Evolutionary conservation across 768 basidiomycete genomes (phyloP).

Genomic region (Podaxis pistillaris): DNA sequence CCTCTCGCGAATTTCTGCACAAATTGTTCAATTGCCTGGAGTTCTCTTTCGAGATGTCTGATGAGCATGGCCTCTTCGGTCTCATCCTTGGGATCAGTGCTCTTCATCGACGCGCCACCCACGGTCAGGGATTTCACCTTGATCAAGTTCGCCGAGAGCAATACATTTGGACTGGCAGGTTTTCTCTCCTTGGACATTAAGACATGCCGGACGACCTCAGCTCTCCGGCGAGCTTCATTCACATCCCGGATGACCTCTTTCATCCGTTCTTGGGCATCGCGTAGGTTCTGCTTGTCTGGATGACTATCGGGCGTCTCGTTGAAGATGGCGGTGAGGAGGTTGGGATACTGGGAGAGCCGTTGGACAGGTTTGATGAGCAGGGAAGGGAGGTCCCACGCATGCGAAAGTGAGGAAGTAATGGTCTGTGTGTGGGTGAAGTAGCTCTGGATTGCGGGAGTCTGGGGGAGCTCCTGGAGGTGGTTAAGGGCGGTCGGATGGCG

Average conservation of each 20-base stretch:
- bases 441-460: constrained; percentile 55
- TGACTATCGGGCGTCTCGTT: constrained; percentile 72
- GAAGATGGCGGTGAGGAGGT: constrained; percentile 76
- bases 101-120: constrained; percentile 25
- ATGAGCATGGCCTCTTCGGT: constrained; percentile 47
- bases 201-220: constrained; percentile 79
- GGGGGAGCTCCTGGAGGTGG: constrained; percentile 52
- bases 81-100: constrained; percentile 24
- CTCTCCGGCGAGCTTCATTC: constrained; percentile 73
- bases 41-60: constrained; percentile 50
- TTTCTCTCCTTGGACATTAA: constrained; percentile 43
- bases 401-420: constrained; percentile 68
- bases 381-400: constrained; percentile 91
- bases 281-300: constrained; percentile 59
- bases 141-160: constrained; percentile 53
- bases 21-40: constrained; percentile 57
- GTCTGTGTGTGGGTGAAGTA: constrained; percentile 69
- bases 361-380: constrained; percentile 98
- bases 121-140: constrained; percentile 55
- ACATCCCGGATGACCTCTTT: constrained; percentile 74
- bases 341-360: constrained; percentile 89
- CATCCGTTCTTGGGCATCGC: constrained; percentile 52
- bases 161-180: constrained; percentile 41
- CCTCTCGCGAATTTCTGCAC: constrained; percentile 60
- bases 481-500: constrained; percentile 73